Conservation (phyloP, 495 filamentous ascomycete genomes). For the Copromyces sp. region DNA sequence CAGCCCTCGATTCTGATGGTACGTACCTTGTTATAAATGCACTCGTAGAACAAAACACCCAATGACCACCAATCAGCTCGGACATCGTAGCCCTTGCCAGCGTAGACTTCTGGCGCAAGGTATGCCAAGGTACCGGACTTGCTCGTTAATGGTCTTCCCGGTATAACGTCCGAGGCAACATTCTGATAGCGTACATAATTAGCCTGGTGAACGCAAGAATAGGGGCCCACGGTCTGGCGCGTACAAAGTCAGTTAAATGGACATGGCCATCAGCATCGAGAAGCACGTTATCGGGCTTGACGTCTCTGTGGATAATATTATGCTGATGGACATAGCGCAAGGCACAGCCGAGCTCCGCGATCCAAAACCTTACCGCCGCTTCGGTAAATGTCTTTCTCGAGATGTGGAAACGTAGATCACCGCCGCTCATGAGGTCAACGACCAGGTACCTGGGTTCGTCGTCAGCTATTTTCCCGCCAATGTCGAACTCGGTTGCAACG, state of each 20-base stretch:
- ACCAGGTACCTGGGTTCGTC: constrained; percentile 70
- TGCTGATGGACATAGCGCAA: constrained; percentile 84
- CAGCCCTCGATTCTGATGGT: background rate
- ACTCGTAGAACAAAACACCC: constrained; percentile 95
- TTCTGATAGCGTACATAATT: constrained; percentile 49
- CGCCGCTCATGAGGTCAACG: constrained; percentile 96
- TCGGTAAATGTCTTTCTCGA: constrained; percentile 97
- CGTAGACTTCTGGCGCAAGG: constrained; percentile 90
- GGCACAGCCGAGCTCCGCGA: constrained; percentile 86
- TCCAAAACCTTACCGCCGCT: constrained; percentile 94
- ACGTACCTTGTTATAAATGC: constrained; percentile 94
- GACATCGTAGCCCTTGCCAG: constrained; percentile 70
- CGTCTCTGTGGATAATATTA: constrained; percentile 89
- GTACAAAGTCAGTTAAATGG: constrained; percentile 94
- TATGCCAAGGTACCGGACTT: constrained; percentile 96
- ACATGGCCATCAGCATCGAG: constrained; percentile 92
- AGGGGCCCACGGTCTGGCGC: constrained; percentile 18
- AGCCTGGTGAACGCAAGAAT: constrained; percentile 8
- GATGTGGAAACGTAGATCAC: constrained; percentile 95
- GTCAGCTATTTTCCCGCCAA: constrained; percentile 6
- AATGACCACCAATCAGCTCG: constrained; percentile 98
- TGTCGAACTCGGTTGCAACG: constrained; percentile 20
- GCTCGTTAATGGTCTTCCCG: constrained; percentile 77
- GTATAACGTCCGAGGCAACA: constrained; percentile 85
- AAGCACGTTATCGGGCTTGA: constrained; percentile 95